Conservation (phyloP, 2,329 filamentous ascomycete genomes). For the Rhynchosporium secalis region DNA sequence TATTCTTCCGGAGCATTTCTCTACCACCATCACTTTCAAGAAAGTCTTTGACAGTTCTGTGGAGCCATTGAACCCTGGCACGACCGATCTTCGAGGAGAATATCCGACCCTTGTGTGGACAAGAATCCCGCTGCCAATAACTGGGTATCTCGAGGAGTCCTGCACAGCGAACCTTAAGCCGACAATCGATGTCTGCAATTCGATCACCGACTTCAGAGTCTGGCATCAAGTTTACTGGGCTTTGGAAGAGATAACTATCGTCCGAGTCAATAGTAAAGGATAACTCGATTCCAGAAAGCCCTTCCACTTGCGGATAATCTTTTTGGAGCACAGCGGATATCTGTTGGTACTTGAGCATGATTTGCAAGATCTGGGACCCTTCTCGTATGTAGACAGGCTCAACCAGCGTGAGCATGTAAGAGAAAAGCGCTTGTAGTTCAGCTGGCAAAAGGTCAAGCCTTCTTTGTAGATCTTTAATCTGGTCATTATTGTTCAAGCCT, state of each 20-base stretch:
- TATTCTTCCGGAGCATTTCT: neutral
- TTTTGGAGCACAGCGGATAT: neutral
- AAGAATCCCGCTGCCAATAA: neutral
- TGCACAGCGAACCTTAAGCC: neutral
- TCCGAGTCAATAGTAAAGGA: neutral
- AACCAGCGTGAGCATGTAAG: conserved; percentile 21
- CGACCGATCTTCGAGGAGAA: neutral
- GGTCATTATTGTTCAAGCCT: conserved; percentile 20
- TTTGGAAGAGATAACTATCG: neutral
- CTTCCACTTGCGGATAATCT: neutral
- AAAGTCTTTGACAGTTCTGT: conserved; percentile 24
- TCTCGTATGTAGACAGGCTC: conserved; percentile 20
- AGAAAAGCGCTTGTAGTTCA: conserved; percentile 18
- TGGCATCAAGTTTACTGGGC: neutral
- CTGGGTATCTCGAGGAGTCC: neutral
- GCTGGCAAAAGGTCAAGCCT: conserved; percentile 5
- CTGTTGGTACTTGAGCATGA: conserved; percentile 13
- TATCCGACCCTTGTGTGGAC: neutral
- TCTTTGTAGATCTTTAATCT: conserved; percentile 12
- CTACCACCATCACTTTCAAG: neutral
- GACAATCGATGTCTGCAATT: neutral
- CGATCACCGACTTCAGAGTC: neutral
- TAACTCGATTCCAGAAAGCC: neutral
- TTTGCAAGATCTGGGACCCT: conserved; percentile 18
- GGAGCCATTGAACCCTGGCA: conserved; percentile 21